Base-by-base conservation (phyloP, 352 stramenopile genomes). In the Phytophthora capsici region DNA sequence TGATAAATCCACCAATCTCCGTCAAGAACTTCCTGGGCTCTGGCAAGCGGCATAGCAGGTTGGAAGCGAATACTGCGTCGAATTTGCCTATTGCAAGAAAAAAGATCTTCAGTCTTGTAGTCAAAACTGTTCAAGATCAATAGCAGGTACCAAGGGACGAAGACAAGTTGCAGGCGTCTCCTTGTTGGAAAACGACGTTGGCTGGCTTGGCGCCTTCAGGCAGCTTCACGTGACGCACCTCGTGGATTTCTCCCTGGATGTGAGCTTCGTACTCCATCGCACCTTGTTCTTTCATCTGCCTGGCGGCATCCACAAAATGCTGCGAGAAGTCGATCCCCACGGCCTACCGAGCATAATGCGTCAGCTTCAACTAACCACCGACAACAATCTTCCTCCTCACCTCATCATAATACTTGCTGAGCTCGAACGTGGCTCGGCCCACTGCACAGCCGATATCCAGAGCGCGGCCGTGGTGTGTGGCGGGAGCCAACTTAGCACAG, bases 371-470 rank as follows among this genome's bases (percentile, higher is more conserved):
- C 17, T 41, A 32, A 16, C n/a, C 28, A 34, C 13, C 28, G 28
- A 34, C 28, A 34, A 34, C 28, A 14, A 34, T 12, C 17, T 16
- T 41, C 17, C 36, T 17, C 9, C 17, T 10, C 53, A 91, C 94
- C 73, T 98, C 84, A 65, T 98, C 84, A 74, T 98, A 98, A 48
- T 82, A 73, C 55, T 92, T 95, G 66, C 93, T 95, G 12, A 98
- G 82, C 71, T 98, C 92, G 63, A 98, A 98, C 3, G 94, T 96
- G 17, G 91, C 84, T 19, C 95, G 93, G 32, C 96, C 96, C 22
- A 99, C 95, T 6, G 96, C 91, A 64, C 95, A 99, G 30, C 96
- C 96, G 61, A 99, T 86, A 66, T 99, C 96, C 44, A 99, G 73
- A 1, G 91, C 95, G 43, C 90, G 87, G n/a, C 75, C 79, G 36